Evolutionary conservation across 2,329 filamentous ascomycete species (phyloP).

Genomic region (Paecilomyces variotii): DNA sequence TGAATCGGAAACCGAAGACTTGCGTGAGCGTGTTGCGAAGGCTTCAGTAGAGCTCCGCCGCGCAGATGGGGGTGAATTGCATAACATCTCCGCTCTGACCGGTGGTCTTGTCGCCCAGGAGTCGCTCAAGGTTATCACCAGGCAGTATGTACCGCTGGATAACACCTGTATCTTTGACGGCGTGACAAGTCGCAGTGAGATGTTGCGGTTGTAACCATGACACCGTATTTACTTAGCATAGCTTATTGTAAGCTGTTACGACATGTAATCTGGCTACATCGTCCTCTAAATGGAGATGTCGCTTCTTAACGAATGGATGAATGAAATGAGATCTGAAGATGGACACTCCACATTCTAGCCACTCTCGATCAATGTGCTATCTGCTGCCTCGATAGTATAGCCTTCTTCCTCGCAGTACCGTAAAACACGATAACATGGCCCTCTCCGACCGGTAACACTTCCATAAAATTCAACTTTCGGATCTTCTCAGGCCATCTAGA

Average conservation of each 20-base stretch:
- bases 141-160: conserved; percentile 58
- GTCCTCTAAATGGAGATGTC: background rate
- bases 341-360: background rate
- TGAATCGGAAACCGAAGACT: conserved; percentile 40
- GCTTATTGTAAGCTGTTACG: background rate
- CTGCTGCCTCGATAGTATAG: too few species aligned
- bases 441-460: too few species aligned
- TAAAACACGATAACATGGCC: too few species aligned
- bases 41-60: conserved; percentile 62
- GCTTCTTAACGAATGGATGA: background rate
- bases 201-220: conserved; percentile 37
- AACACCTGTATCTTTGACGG: conserved; percentile 59
- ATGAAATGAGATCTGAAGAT: background rate
- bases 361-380: background rate
- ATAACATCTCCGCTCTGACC: conserved; percentile 80
- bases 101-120: conserved; percentile 97
- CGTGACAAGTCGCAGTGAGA: conserved; percentile 47
- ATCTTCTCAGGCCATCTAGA: too few species aligned
- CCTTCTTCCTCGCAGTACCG: too few species aligned
- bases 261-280: background rate
- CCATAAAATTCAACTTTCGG: too few species aligned
- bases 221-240: background rate
- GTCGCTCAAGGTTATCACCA: conserved; percentile 72
- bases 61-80: conserved; percentile 74
- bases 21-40: conserved; percentile 45